These are phyloP conservation scores for Boehmeria nivea DNA, from an alignment of 306 rosid genomes.

Conservation along the genomic window DNA sequence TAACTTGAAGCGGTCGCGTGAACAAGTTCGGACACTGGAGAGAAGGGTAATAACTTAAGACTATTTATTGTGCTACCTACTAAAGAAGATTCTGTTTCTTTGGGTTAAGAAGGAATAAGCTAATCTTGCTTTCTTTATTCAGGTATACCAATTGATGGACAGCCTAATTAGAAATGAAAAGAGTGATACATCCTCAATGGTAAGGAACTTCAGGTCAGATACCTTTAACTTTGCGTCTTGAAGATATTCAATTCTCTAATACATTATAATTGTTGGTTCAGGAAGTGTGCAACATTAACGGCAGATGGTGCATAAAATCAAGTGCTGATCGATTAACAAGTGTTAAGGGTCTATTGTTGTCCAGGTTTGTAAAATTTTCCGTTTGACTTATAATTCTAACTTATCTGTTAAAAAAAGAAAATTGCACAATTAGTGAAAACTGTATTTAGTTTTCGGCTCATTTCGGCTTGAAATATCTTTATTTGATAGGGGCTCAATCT, in stretches of 20 bases:
- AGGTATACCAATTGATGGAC: slow-evolving; percentile 75
- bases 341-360: slow-evolving; percentile 66
- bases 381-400: slow-evolving; percentile 21
- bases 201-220: slow-evolving; percentile 38
- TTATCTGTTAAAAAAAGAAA: no score
- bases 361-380: slow-evolving; percentile 55
- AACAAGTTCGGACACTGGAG: slow-evolving; percentile 67
- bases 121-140: slow-evolving; percentile 28
- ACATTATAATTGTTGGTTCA: slow-evolving; percentile 33
- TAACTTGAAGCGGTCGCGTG: slow-evolving; percentile 54
- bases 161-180: slow-evolving; percentile 52
- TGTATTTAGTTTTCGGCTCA: not conserved
- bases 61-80: not conserved
- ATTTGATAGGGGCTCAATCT: slow-evolving; percentile 15
- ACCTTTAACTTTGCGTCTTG: slow-evolving; percentile 11
- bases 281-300: slow-evolving; percentile 77
- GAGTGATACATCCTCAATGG: slow-evolving; percentile 54
- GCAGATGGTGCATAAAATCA: slow-evolving; percentile 87
- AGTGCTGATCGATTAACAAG: slow-evolving; percentile 47
- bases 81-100: not conserved
- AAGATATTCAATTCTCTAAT: slow-evolving; percentile 25
- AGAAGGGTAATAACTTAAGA: slow-evolving; percentile 42
- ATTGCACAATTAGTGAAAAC: not conserved
- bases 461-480: not conserved
- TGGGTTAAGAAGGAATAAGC: not conserved